Evolutionary conservation across 2,329 filamentous ascomycete genomes (phyloP), one percentile per base, ranked within the genome.

Genomic region (Penicillium sp.): DNA sequence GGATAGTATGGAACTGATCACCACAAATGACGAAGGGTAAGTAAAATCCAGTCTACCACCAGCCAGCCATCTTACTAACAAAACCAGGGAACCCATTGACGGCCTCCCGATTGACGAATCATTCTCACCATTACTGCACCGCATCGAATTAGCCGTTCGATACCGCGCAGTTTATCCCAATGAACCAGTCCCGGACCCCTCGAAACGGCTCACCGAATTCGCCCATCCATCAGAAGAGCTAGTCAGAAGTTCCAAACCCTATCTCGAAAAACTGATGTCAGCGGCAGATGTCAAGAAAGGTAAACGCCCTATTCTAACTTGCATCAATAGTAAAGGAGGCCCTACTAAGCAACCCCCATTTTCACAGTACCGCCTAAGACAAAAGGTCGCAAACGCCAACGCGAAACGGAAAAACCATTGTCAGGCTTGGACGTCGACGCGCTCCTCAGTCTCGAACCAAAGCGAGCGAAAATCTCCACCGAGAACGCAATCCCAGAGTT

Each of bases 401-500:
- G 82, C 57, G 84, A 95, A 27, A 72, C 79, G 0, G 80, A 86
- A 50, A 92, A 92, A 61, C 93, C 93, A 0, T 80, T 95, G 8
- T 97, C 92, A 0, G 91, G 91, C 16, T 83, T 99, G 34, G 88
- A 97, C 61, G 80, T 97, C 33, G 87, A 91, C 52, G 83, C 83
- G 4, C 80, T 97, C 2, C 82, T 97, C n/a, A 79, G 80, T 38
- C 73, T 77, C 50, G 75, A 80, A 48, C 59, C 59, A 2, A 80
- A 72, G 36, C 76, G 64, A 16, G 56, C 62, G 37, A 77, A 74
- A 37, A 83, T 87, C 49, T 79, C 81, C 8, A 67, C 80, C 0
- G 79, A 86, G 9, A 97, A 97, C 56, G 83, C 91, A 1, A 83
- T 97, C 4, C 90, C 93, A 0, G 88, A 92, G 52, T 96, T 95